Evolutionary conservation across 2,329 filamentous ascomycete species (phyloP).

Genomic region (Tolypocladium ovalisporum): DNA sequence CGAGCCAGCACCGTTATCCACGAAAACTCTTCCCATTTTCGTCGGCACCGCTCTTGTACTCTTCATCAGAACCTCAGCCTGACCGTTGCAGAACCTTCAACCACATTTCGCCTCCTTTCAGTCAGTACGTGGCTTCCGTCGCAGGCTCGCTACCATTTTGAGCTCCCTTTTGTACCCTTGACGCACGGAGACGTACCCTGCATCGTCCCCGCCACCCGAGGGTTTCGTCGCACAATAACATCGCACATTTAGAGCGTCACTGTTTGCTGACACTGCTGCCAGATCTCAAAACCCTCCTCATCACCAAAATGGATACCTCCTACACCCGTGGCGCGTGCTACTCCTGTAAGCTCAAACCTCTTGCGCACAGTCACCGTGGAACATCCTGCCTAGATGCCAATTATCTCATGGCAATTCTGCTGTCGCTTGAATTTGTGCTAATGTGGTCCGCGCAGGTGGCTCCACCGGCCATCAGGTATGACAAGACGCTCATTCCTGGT

Average conservation of each 20-base stretch:
- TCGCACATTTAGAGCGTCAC: not conserved
- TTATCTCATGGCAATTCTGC: not conserved
- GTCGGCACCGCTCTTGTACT: slow-evolving; percentile 3
- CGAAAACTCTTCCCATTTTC: slow-evolving; percentile 16
- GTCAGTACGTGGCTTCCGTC: not conserved
- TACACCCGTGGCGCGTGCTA: slow-evolving; percentile 38
- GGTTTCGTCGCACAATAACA: slow-evolving; percentile 1
- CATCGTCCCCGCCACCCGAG: not conserved
- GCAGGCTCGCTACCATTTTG: not conserved
- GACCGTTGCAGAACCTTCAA: slow-evolving; percentile 4
- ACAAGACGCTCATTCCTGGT: slow-evolving; percentile 5
- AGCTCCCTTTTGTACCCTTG: not conserved
- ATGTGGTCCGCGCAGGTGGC: slow-evolving; percentile 44
- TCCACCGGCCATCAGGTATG: slow-evolving; percentile 66
- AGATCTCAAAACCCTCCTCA: not conserved
- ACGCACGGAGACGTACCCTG: not conserved
- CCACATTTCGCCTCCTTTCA: slow-evolving; percentile 10
- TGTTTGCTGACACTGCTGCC: not conserved
- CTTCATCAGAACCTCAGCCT: slow-evolving; percentile 6
- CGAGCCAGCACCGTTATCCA: slow-evolving; percentile 8
- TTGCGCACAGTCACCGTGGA: not conserved
- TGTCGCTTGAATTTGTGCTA: not conserved
- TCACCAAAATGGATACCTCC: slow-evolving; percentile 25
- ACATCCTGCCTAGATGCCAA: not conserved
- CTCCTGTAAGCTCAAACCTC: slow-evolving; percentile 30